These are phyloP conservation scores for Xylariaceae sp. DNA, from an alignment of 2,329 filamentous ascomycete species.

Conservation along the genomic window DNA sequence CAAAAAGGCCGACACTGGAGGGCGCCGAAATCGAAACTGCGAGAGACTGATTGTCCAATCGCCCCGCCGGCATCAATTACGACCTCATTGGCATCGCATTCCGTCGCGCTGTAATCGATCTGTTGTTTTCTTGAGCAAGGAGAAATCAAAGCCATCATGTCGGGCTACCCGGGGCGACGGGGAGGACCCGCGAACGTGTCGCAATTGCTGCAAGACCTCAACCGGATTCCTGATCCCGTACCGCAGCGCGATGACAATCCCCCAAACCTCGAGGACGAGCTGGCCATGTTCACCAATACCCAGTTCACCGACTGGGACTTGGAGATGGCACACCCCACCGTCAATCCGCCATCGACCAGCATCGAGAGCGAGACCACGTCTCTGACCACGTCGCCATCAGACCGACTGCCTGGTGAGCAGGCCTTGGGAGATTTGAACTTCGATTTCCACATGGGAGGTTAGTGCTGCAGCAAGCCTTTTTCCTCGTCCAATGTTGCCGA, in stretches of 20 bases:
- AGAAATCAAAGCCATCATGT: conserved; percentile 11
- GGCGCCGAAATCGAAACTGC: no score
- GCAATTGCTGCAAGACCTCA: conserved; percentile 83
- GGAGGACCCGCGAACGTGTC: conserved; percentile 74
- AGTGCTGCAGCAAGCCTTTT: conserved; percentile 17
- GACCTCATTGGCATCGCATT: no score
- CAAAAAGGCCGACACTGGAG: no score
- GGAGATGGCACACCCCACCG: conserved; percentile 18
- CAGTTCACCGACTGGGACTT: conserved; percentile 76
- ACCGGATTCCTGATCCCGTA: conserved; percentile 66
- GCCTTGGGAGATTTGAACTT: conserved; percentile 21
- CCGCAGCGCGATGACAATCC: conserved; percentile 35
- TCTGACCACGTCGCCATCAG: conserved; percentile 25
- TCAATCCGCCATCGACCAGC: conserved; percentile 13
- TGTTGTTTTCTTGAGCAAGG: no score
- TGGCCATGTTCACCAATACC: conserved; percentile 78
- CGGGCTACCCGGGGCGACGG: conserved; percentile 66
- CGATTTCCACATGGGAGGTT: conserved; percentile 30
- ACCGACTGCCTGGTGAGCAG: conserved; percentile 18
- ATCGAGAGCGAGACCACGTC: conserved; percentile 21
- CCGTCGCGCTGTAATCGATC: no score
- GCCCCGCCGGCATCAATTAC: no score
- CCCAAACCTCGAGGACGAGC: conserved; percentile 48
- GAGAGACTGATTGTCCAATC: no score
- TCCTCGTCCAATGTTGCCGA: conserved; percentile 1